Base-by-base conservation (phyloP, 2,329 filamentous ascomycete species). In the Venturia carpophila region DNA sequence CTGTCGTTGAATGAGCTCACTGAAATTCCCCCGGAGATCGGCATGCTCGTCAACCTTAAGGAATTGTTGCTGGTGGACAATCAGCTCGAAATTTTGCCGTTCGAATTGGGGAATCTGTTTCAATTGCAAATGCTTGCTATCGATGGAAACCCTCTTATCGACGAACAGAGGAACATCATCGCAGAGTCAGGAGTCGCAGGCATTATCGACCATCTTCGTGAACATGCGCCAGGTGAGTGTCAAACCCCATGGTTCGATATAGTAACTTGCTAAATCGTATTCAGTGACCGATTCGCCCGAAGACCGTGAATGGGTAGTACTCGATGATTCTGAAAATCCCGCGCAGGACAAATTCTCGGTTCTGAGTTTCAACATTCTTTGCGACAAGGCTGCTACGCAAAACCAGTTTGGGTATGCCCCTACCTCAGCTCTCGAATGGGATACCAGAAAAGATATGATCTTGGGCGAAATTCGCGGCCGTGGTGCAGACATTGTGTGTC, bases 11-110 rank as follows among this genome's bases (percentile, higher is more conserved):
- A 99, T 75, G 85, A 93, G 67, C 82, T 99, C 67, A 83, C 83
- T 10, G 86, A 89, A 68, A 80, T 99, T 4, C 94, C 94, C 0
- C 84, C 90, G 27, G 93, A 99, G 79, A 86, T 99, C 67, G 94
- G 94, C 73, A 99, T 97, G 93, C 91, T 96, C 71, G 94, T 92
- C 37, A 94, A 92, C 70, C 80, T 99, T 65, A 92, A 91, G 77
- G 87, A 90, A 69, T 82, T 99, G 5, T 80, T 92, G 37, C 81
- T 97, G 2, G 97, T 96, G 75, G 92, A 96, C 78, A 99, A 99
- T 75, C 84, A 90, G 68, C 88, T 99, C 64, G 85, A 85, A 67
- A 87, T 85, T 27, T 81, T 99, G 34, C 94, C 94, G 0, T 88
- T 83, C 71, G 92, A 97, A 75, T 79, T 99, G 67, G 94, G 94